Conservation (phyloP, 768 basidiomycete species). For the Mycena latifolia region DNA sequence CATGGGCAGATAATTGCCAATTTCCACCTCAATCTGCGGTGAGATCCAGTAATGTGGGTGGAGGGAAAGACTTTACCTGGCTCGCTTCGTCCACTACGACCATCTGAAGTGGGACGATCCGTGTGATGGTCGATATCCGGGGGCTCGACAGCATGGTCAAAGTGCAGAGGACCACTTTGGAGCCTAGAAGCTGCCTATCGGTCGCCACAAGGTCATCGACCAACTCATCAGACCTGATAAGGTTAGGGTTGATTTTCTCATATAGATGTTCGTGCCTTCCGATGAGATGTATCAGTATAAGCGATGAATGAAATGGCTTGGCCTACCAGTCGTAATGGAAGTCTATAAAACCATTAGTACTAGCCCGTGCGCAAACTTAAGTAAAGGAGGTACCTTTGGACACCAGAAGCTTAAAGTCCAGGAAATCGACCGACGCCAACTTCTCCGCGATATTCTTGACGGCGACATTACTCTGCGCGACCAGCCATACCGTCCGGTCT, state of each 20-base stretch:
- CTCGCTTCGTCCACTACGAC: conserved; percentile 68
- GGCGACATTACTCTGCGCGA: conserved; percentile 83
- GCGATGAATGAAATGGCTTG: conserved; percentile 4
- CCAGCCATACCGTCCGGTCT: conserved; percentile 65
- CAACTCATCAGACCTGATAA: conserved; percentile 60
- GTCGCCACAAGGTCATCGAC: conserved; percentile 37
- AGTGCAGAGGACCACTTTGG: conserved; percentile 74
- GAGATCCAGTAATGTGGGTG: background rate
- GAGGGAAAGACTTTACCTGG: conserved; percentile 57
- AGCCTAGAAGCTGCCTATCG: conserved; percentile 46
- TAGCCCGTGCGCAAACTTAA: background rate
- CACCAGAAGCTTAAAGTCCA: conserved; percentile 71
- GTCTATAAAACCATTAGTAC: conserved; percentile 39
- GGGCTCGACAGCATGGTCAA: conserved; percentile 69
- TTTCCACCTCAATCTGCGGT: conserved; percentile 33
- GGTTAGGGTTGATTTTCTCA: conserved; percentile 55
- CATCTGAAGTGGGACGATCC: conserved; percentile 50
- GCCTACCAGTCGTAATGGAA: conserved; percentile 76
- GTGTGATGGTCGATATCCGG: conserved; percentile 40
- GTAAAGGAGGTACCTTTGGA: conserved; percentile 47
- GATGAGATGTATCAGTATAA: conserved; percentile 13
- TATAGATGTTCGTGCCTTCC: conserved; percentile 85
- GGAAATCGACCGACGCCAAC: conserved; percentile 58
- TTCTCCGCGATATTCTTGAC: conserved; percentile 90
- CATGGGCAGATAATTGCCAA: conserved; percentile 59